A percentile compares a stretch with the other conserved stretches of the same genome.
Evolutionary conservation across 108 stramenopile species (phyloP).

Genomic region (Cyclotella choctawhatcheeana): DNA sequence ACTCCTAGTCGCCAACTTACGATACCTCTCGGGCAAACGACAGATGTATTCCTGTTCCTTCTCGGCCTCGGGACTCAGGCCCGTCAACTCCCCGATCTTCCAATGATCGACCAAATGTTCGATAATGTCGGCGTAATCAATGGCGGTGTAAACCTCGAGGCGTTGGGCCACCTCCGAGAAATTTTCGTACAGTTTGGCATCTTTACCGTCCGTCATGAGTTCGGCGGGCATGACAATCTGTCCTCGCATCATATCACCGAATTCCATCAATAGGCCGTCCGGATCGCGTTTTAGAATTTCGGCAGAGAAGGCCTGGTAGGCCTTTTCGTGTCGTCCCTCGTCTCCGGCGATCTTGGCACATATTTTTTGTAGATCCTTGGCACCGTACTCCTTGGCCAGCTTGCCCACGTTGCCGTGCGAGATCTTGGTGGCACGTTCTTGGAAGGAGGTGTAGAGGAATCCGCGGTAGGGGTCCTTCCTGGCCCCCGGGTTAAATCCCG

Average conservation of each 20-base stretch:
- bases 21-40: conserved; percentile 76
- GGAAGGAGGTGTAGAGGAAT: conserved; percentile 94
- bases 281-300: conserved; percentile 90
- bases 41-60: conserved; percentile 91
- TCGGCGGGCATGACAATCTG: conserved; percentile 93
- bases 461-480: conserved; percentile 94
- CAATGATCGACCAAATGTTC: conserved; percentile 82
- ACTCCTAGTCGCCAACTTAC: conserved; percentile 85
- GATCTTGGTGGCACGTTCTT: conserved; percentile 92
- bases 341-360: conserved; percentile 93
- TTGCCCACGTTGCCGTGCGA: conserved; percentile 87
- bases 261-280: conserved; percentile 81
- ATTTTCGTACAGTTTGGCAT: conserved; percentile 81
- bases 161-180: conserved; percentile 84
- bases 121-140: conserved; percentile 95
- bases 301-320: conserved; percentile 82
- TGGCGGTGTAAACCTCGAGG: conserved; percentile 88
- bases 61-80: conserved; percentile 73
- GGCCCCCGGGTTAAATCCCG: conserved; percentile 88
- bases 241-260: conserved; percentile 89
- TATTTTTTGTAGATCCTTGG: conserved; percentile 70
- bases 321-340: conserved; percentile 93
- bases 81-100: conserved; percentile 84
- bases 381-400: conserved; percentile 76
- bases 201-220: conserved; percentile 89